Evolutionary conservation across 106 monocot species (phyloP).

Genomic region (Xerophyta viscosa): DNA sequence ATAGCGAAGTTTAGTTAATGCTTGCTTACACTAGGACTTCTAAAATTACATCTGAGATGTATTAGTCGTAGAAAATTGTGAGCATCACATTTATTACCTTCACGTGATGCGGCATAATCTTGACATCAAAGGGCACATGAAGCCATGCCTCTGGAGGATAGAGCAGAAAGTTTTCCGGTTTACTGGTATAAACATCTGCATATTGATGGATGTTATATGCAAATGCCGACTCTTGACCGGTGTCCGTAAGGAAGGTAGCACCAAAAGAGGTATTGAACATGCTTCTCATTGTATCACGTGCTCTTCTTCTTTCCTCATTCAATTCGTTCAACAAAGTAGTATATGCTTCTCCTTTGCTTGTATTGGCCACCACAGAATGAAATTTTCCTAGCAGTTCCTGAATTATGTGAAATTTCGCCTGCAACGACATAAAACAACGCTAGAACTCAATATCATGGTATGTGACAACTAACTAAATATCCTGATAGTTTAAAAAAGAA

Average conservation of each 20-base stretch:
- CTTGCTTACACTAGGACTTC: too few relatives aligned
- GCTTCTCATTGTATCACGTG: conserved; percentile 55
- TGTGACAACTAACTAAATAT: too few relatives aligned
- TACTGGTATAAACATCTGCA: conserved; percentile 94
- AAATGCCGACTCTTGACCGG: conserved; percentile 91
- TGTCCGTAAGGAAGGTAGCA: conserved; percentile 86
- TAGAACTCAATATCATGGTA: too few relatives aligned
- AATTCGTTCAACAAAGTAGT: conserved; percentile 46
- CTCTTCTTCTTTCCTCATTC: conserved; percentile 41
- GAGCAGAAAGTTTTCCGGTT: conserved; percentile 77
- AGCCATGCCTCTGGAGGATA: conserved; percentile 80
- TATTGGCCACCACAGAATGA: conserved; percentile 35
- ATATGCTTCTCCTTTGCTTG: conserved; percentile 29
- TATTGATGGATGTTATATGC: conserved; percentile 92
- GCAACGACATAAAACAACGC: background rate
- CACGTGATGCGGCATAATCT: conserved; percentile 98
- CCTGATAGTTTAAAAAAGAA: too few relatives aligned
- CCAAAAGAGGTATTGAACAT: conserved; percentile 86
- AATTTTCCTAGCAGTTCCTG: conserved; percentile 86
- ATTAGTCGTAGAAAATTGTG: too few relatives aligned
- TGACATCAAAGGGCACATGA: conserved; percentile 87
- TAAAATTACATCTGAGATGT: too few relatives aligned
- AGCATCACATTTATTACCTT: too few relatives aligned
- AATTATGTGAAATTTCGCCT: conserved; percentile 90
- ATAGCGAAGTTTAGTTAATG: too few relatives aligned